A percentile compares a stretch with the other conserved stretches of the same genome.
These are phyloP conservation scores for Penicillium sp. DNA, from an alignment of 2,329 filamentous ascomycete genomes.

Conservation along the genomic window DNA sequence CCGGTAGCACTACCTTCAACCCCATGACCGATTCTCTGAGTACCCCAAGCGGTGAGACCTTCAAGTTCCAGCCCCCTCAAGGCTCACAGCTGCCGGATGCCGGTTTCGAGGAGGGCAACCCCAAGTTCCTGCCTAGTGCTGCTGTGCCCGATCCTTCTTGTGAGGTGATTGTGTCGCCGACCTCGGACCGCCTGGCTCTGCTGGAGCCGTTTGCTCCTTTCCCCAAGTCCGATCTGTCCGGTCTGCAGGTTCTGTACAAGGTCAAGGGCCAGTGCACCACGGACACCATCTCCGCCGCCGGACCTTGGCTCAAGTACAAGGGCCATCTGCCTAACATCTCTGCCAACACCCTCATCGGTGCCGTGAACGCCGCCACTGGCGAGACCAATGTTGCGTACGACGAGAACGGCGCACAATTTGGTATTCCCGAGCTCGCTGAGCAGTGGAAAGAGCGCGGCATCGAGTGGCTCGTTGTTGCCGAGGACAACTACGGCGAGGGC, in stretches of 20 bases:
- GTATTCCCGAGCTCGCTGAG: conserved; percentile 62
- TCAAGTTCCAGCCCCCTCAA: conserved; percentile 76
- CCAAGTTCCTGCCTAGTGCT: conserved; percentile 68
- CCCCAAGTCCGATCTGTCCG: conserved; percentile 69
- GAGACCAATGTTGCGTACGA: conserved; percentile 94
- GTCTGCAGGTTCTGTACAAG: conserved; percentile 87
- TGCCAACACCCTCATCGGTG: conserved; percentile 94
- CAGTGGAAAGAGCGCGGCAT: conserved; percentile 73
- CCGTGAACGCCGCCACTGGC: conserved; percentile 84
- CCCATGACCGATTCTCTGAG: conserved; percentile 82
- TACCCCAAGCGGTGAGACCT: conserved; percentile 74
- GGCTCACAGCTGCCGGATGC: conserved; percentile 61
- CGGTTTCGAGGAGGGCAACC: conserved; percentile 79
- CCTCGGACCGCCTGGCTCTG: conserved; percentile 84
- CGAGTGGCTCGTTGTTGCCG: conserved; percentile 90
- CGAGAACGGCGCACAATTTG: conserved; percentile 65
- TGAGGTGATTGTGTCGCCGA: conserved; percentile 74
- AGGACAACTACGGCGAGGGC: conserved; percentile 96
- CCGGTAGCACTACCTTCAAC: conserved; percentile 91
- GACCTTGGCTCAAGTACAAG: conserved; percentile 98
- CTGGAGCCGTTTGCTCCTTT: conserved; percentile 89
- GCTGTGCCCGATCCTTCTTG: conserved; percentile 68
- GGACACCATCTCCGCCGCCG: conserved; percentile 91
- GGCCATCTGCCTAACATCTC: conserved; percentile 96
- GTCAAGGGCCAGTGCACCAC: conserved; percentile 97